Percentiles rank a stretch among this genome's conserved stretches.
Conservation (phyloP, 108 stramenopile genomes). For the Mediolabrus comicus region DNA sequence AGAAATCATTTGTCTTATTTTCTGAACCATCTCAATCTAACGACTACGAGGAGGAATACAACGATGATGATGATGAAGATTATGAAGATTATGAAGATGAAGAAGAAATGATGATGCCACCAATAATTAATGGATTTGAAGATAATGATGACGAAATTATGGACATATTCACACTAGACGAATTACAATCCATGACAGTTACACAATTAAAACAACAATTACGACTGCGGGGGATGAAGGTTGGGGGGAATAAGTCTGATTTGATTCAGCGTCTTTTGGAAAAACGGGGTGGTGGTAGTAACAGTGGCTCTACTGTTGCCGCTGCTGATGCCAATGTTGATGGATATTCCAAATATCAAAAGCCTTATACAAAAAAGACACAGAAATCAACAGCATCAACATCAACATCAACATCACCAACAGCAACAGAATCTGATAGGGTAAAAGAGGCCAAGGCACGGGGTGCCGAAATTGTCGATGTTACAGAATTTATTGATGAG, state of each 20-base stretch:
- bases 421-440: slow-evolving; percentile 6
- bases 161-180: slow-evolving; percentile 17
- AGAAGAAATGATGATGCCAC: slow-evolving; percentile 19
- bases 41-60: not conserved
- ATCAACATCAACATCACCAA: not conserved
- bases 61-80: not conserved
- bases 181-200: slow-evolving; percentile 62
- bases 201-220: slow-evolving; percentile 77
- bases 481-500: slow-evolving; percentile 61
- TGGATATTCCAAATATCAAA: slow-evolving; percentile 23
- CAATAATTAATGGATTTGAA: slow-evolving; percentile 19
- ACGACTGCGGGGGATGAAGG: slow-evolving; percentile 68
- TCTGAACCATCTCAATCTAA: not conserved
- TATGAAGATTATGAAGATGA: slow-evolving; percentile 30
- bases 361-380: not conserved
- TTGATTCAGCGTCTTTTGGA: slow-evolving; percentile 63
- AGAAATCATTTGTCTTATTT: no score
- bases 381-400: not conserved
- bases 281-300: not conserved
- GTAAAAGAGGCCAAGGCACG: slow-evolving; percentile 46
- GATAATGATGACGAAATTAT: slow-evolving; percentile 16
- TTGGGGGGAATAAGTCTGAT: slow-evolving; percentile 68
- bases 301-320: not conserved
- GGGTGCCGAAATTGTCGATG: slow-evolving; percentile 80
- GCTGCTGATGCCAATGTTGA: not conserved